Percentiles rank a stretch among this genome's conserved stretches.
phyloP scores from a whole-genome alignment of 2,329 filamentous ascomycete genomes.

The Zymoseptoria passerinii region DNA sequence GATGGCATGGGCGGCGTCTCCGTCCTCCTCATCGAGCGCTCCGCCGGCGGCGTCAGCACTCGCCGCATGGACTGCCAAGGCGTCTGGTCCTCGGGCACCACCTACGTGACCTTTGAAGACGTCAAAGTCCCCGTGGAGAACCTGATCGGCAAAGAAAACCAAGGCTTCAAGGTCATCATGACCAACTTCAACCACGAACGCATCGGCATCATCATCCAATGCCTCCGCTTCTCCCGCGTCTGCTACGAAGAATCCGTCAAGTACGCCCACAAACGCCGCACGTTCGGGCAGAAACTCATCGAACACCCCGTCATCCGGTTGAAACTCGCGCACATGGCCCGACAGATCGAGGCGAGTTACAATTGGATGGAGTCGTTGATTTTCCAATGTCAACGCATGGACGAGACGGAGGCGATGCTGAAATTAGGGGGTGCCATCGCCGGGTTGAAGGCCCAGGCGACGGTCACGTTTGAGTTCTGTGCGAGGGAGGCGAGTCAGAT shows the following conservation, averaged over 20 bases:
- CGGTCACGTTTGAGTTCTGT: conserved; percentile 94
- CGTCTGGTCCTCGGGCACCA: conserved; percentile 90
- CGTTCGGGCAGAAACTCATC: conserved; percentile 93
- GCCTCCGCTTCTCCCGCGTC: conserved; percentile 85
- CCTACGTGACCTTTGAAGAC: conserved; percentile 96
- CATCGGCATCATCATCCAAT: conserved; percentile 98
- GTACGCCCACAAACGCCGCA: conserved; percentile 93
- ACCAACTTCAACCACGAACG: conserved; percentile 99
- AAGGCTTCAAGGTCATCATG: conserved; percentile 98
- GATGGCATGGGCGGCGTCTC: conserved; percentile 85
- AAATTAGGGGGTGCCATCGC: conserved; percentile 92
- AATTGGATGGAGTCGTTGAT: conserved; percentile 94
- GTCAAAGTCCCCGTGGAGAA: conserved; percentile 99
- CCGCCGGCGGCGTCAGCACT: conserved; percentile 75
- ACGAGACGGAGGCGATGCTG: conserved; percentile 90
- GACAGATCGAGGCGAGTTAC: conserved; percentile 95
- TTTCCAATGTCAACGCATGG: conserved; percentile 85
- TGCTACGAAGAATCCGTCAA: conserved; percentile 96
- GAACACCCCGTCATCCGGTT: conserved; percentile 78
- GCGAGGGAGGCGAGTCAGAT: conserved; percentile 94
- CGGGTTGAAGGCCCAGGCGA: conserved; percentile 85
- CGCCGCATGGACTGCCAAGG: conserved; percentile 97
- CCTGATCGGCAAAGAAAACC: conserved; percentile 93
- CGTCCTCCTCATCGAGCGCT: conserved; percentile 84
- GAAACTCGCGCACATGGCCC: conserved; percentile 95